A percentile compares a stretch with the other conserved stretches of the same genome.
Evolutionary conservation across 192 early-diverging fungal species (phyloP).

Genomic region (Chytriomyces sp.): DNA sequence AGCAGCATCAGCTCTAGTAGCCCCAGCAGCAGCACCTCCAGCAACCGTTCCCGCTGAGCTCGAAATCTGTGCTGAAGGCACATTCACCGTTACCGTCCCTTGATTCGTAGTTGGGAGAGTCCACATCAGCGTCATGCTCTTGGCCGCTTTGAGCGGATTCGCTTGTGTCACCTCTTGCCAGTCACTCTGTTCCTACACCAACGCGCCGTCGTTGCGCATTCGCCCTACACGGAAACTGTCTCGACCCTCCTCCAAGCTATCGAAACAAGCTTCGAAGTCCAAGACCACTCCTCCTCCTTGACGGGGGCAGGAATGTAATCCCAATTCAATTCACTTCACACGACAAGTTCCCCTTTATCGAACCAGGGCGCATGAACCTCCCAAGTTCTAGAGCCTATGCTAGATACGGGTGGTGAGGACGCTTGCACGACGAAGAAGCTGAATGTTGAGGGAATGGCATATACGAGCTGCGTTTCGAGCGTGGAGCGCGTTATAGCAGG

Average conservation of each 20-base stretch:
- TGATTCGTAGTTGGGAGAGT: slow-evolving; percentile 1
- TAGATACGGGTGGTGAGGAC: no score
- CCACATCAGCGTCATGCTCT: no score
- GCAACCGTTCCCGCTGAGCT: not conserved
- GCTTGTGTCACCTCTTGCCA: slow-evolving; percentile 59
- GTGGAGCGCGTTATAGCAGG: slow-evolving; percentile 35
- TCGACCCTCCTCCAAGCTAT: slow-evolving; percentile 55
- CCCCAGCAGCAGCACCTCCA: not conserved
- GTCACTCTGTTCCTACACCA: slow-evolving; percentile 71
- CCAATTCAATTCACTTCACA: not conserved
- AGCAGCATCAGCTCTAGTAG: not conserved
- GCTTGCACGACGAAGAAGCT: slow-evolving; percentile 29
- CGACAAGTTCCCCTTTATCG: not conserved
- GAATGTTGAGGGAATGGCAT: slow-evolving; percentile 52
- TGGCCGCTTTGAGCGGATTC: slow-evolving; percentile 48
- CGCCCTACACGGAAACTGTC: slow-evolving; percentile 28
- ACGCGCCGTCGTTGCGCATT: slow-evolving; percentile 60
- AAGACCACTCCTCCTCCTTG: not conserved
- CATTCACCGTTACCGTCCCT: slow-evolving; percentile 19
- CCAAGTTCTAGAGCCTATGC: slow-evolving; percentile 16
- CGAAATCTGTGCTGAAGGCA: slow-evolving; percentile 6
- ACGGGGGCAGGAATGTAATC: slow-evolving; percentile 3
- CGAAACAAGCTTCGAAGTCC: slow-evolving; percentile 77
- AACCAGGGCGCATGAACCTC: not conserved
- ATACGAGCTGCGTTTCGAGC: slow-evolving; percentile 47